Evolutionary conservation across 2,329 filamentous ascomycete genomes (phyloP).

Genomic region (Pezicula carpinea): DNA sequence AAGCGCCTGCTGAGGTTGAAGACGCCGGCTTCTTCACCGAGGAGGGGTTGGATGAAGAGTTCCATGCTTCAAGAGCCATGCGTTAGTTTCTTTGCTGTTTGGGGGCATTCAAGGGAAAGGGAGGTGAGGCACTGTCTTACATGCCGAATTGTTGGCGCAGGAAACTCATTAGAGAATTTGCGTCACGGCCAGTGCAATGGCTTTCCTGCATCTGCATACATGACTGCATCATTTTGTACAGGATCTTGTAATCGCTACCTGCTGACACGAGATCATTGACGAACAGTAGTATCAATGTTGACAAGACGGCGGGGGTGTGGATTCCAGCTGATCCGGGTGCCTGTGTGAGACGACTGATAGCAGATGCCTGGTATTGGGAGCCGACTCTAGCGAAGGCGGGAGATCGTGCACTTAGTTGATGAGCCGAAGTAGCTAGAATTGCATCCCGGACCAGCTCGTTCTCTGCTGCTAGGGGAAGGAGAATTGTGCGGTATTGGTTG

Average conservation of each 20-base stretch:
- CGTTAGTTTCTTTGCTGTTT: too few relatives aligned
- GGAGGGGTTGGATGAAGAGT: neutral
- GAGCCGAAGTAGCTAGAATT: slow-evolving; percentile 1
- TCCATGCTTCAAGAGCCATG: neutral
- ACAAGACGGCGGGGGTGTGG: neutral
- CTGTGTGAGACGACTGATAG: neutral
- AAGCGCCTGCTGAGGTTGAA: neutral
- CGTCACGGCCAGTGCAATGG: neutral
- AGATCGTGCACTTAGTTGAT: neutral
- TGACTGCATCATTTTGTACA: neutral
- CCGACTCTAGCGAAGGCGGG: neutral
- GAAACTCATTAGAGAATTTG: neutral
- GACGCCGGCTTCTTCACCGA: neutral
- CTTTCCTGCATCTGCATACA: neutral
- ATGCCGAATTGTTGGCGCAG: neutral
- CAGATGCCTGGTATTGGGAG: neutral
- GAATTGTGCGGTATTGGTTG: neutral
- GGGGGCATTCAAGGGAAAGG: too few relatives aligned
- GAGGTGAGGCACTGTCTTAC: neutral
- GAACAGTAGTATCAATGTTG: neutral
- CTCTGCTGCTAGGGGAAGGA: neutral
- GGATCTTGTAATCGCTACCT: neutral
- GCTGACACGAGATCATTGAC: neutral
- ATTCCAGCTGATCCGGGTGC: neutral
- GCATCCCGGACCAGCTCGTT: neutral